Percentiles rank a stretch among this genome's conserved stretches.
These are phyloP conservation scores for Zoysia japonica DNA, from an alignment of 176 grass and related monocot genomes.

Conservation along the genomic window DNA sequence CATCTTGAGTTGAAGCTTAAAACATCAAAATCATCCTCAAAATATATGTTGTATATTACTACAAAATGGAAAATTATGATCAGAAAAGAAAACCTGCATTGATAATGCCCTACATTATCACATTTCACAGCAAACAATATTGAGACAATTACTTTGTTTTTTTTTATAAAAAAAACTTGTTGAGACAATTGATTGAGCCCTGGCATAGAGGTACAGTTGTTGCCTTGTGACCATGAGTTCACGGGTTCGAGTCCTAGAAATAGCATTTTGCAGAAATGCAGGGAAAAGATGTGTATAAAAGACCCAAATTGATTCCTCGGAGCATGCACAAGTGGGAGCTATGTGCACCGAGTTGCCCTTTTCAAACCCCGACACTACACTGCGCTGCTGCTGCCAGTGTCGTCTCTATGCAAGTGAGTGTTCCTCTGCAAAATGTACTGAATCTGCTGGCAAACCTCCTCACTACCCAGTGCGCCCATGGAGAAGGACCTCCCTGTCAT, in stretches of 20 bases:
- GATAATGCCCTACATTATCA: background rate
- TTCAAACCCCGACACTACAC: background rate
- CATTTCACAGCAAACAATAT: background rate
- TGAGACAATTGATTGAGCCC: background rate
- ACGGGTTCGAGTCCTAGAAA: no score
- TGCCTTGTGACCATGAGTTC: no score
- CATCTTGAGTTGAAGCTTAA: background rate
- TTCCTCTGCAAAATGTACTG: constrained; percentile 53
- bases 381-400: background rate
- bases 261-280: no score
- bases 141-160: background rate
- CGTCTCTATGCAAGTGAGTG: constrained; percentile 33
- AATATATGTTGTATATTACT: background rate
- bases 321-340: no score
- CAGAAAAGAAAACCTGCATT: background rate
- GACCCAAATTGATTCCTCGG: no score
- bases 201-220: no score
- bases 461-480: constrained; percentile 38
- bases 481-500: constrained; percentile 63
- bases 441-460: constrained; percentile 50
- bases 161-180: no score
- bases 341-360: no score
- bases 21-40: background rate
- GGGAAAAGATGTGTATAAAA: no score
- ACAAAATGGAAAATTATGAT: background rate